Conservation (phyloP, 2,329 filamentous ascomycete species). For the Ophiosphaerella herpotricha region DNA sequence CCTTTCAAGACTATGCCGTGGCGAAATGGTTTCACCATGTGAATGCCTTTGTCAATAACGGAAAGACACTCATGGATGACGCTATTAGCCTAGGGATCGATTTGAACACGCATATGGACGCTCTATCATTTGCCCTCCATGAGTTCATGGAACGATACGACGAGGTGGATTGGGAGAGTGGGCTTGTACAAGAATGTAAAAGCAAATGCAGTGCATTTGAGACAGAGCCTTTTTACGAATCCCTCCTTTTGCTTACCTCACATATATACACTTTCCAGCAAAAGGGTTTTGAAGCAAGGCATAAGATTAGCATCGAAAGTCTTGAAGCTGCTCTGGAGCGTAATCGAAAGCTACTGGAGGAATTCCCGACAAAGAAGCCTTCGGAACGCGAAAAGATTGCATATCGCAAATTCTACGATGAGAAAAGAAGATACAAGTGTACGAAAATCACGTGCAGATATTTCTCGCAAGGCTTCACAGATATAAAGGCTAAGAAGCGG, state of each 20-base stretch:
- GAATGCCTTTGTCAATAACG: conserved; percentile 28
- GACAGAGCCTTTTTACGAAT: conserved; percentile 19
- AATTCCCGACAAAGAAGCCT: conserved; percentile 14
- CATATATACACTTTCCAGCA: conserved; percentile 38
- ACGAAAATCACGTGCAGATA: conserved; percentile 47
- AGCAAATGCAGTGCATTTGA: conserved; percentile 18
- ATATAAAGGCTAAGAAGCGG: conserved; percentile 31
- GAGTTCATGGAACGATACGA: conserved; percentile 24
- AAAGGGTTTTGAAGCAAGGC: conserved; percentile 34
- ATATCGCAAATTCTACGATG: conserved; percentile 44
- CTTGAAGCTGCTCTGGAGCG: conserved; percentile 29
- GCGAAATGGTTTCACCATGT: conserved; percentile 37
- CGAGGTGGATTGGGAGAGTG: conserved; percentile 20
- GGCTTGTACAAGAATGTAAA: conserved; percentile 18
- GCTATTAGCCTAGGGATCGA: not conserved
- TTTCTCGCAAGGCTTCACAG: conserved; percentile 51
- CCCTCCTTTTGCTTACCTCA: conserved; percentile 30
- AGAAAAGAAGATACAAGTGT: conserved; percentile 49
- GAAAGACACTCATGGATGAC: conserved; percentile 20
- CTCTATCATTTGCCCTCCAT: conserved; percentile 19
- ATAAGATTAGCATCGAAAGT: conserved; percentile 36
- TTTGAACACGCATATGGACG: conserved; percentile 3
- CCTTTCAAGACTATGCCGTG: conserved; percentile 38
- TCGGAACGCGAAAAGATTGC: conserved; percentile 4
- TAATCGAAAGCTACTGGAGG: conserved; percentile 40